These are phyloP conservation scores for Adansonia rubrostipa DNA, from an alignment of 441 rosid species.

Conservation along the genomic window DNA sequence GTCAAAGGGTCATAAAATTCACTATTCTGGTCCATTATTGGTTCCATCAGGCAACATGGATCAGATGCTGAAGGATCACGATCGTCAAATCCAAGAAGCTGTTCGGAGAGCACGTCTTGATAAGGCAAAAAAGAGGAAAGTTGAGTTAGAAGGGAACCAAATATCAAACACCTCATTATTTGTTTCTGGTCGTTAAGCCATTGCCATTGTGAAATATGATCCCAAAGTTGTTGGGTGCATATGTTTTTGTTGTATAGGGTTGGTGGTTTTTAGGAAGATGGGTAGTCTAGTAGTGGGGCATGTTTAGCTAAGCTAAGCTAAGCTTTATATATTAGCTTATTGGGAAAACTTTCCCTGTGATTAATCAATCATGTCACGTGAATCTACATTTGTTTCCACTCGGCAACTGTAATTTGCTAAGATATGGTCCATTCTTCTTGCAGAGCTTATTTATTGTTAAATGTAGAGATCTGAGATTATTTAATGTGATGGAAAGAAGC, in stretches of 20 bases:
- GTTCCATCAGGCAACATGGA: conserved; percentile 89
- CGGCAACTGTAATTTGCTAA: conserved; percentile 30
- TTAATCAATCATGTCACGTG: conserved; percentile 8
- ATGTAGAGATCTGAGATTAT: conserved; percentile 7
- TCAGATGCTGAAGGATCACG: conserved; percentile 89
- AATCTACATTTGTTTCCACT: conserved; percentile 32
- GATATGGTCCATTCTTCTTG: conserved; percentile 38
- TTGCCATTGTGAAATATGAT: neutral
- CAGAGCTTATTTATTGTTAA: conserved; percentile 38
- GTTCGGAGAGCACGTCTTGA: conserved; percentile 83
- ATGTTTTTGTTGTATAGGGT: conserved; percentile 45
- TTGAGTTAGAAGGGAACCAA: conserved; percentile 64
- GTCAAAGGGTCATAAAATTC: conserved; percentile 85
- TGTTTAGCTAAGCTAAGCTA: conserved; percentile 29
- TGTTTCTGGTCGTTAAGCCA: conserved; percentile 64
- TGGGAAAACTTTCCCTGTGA: conserved; percentile 28
- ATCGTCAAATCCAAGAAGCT: conserved; percentile 93
- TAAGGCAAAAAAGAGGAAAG: conserved; percentile 76
- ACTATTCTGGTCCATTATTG: conserved; percentile 83
- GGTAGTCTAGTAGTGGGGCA: conserved; percentile 26
- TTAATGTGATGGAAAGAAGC: conserved; percentile 27
- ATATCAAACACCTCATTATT: conserved; percentile 61
- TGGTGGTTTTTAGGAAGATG: conserved; percentile 36
- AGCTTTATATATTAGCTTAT: conserved; percentile 21
- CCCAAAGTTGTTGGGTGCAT: conserved; percentile 29